phyloP scores from a whole-genome alignment of 345 rosid genomes.

The Melastoma malabathricum region DNA sequence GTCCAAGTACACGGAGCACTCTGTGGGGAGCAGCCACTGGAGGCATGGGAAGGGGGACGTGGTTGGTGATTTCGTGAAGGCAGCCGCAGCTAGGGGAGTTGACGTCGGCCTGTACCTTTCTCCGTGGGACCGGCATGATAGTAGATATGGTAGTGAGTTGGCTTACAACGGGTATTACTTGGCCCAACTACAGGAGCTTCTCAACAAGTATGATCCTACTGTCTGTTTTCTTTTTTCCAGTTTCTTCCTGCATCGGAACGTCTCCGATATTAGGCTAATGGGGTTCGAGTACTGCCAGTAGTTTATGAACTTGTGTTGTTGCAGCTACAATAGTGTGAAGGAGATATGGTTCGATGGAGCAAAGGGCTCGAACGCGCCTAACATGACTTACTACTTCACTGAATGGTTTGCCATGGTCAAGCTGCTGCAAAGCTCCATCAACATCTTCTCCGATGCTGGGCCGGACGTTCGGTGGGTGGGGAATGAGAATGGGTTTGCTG shows the following conservation, averaged over 20 bases:
- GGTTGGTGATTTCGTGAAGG: slow-evolving; percentile 33
- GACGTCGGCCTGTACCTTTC: slow-evolving; percentile 57
- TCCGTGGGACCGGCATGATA: slow-evolving; percentile 70
- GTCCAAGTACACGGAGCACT: slow-evolving; percentile 47
- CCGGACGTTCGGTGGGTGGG: slow-evolving; percentile 70
- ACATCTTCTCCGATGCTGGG: slow-evolving; percentile 65
- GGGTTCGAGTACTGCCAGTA: no score
- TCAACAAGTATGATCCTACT: slow-evolving; percentile 25
- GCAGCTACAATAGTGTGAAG: slow-evolving; percentile 41
- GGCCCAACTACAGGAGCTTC: slow-evolving; percentile 61
- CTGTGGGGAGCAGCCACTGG: slow-evolving; percentile 50
- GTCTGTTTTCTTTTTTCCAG: no score
- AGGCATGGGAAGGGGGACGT: slow-evolving; percentile 51
- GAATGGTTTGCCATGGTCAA: slow-evolving; percentile 75
- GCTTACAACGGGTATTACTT: slow-evolving; percentile 54
- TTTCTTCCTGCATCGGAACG: no score
- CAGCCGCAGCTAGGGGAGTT: slow-evolving; percentile 26
- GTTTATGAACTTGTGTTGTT: no score
- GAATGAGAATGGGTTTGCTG: slow-evolving; percentile 49
- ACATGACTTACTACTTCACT: slow-evolving; percentile 46
- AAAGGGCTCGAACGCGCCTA: slow-evolving; percentile 43
- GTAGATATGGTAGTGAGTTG: slow-evolving; percentile 43
- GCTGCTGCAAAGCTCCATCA: slow-evolving; percentile 55
- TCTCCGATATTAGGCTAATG: no score
- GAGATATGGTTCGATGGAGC: slow-evolving; percentile 85